A percentile compares a stretch with the other conserved stretches of the same genome.
These are phyloP conservation scores for Aureoboletus auriporus DNA, from an alignment of 768 basidiomycete species.

Conservation along the genomic window DNA sequence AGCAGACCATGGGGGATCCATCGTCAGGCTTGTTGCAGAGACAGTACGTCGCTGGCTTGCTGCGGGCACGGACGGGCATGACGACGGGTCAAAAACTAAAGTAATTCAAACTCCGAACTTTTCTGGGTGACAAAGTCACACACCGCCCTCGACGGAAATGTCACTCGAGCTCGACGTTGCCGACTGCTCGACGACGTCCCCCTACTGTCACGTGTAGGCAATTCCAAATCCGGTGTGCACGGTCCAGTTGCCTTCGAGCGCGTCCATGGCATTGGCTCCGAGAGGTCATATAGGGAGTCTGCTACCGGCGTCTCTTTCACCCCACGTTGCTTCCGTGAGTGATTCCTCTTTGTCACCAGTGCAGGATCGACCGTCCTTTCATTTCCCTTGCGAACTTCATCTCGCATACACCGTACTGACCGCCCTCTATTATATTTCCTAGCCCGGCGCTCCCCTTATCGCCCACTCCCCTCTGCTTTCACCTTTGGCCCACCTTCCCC, in stretches of 20 bases:
- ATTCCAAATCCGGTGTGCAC: slow-evolving; percentile 12
- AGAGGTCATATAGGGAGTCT: slow-evolving; percentile 14
- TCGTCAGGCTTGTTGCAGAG: slow-evolving; percentile 67
- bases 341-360: slow-evolving; percentile 1
- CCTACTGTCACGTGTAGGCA: slow-evolving; percentile 12
- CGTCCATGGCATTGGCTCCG: slow-evolving; percentile 8
- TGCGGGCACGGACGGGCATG: slow-evolving; percentile 48
- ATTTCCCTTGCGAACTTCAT: slow-evolving; percentile 19
- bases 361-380: slow-evolving; percentile 25
- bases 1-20: slow-evolving; percentile 78
- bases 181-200: slow-evolving; percentile 1
- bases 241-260: background rate
- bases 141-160: background rate
- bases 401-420: slow-evolving; percentile 13
- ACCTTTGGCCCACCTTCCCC: slow-evolving; percentile 8
- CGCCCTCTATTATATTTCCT: slow-evolving; percentile 12
- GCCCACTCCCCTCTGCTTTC: slow-evolving; percentile 2
- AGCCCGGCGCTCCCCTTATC: slow-evolving; percentile 10
- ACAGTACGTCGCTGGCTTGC: slow-evolving; percentile 44
- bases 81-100: slow-evolving; percentile 25
- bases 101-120: slow-evolving; percentile 30
- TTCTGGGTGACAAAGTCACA: slow-evolving; percentile 21
- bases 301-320: slow-evolving; percentile 1
- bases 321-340: slow-evolving; percentile 23
- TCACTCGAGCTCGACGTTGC: slow-evolving; percentile 1